Evolutionary conservation across 164 flowering plant species (phyloP), one percentile per base, ranked within the genome.

Genomic region (Paratinospora sagittata): DNA sequence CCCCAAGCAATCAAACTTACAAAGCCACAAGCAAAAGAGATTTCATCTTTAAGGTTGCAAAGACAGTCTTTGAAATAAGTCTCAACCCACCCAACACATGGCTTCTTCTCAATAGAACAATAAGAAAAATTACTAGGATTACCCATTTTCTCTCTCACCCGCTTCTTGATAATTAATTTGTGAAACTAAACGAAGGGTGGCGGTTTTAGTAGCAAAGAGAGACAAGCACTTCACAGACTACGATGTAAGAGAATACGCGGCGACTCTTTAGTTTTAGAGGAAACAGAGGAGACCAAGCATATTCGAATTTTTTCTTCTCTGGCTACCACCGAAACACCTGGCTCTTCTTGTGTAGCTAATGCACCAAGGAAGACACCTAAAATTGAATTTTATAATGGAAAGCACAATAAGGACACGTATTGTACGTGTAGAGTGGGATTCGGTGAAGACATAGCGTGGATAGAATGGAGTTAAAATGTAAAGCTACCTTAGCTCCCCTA

Each of bases 1-100:
- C 86, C 98, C 98, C 98, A 91, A 55, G 87, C 82, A 13, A 89
- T 65, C 0, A 93, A 75, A 72, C 98, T 89, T 0, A 84, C 58
- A 0, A 93, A 17, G 0, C 95, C 97, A 21, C 84, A 83, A 0
- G 66, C 83, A 30, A 93, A 93, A 0, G 97, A 91, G 43, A 89
- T 17, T 6, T 87, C 85, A 63, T 93, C 97, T 3, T 65, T 84
- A 4, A 77, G 52, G 43, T 86, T 88, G 85, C 98, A 93, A 0
- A 93, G 84, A 41, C 98, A 93, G 62, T 93, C 98, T 45, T 82
- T 77, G 83, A 93, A 88, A 66, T 83, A 85, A 36, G 26, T 82
- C 66, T 86, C 77, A 0, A 82, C 91, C 98, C 98, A 93, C 0
- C 70, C 52, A 33, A 88, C 80, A 66, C 97, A 93, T 0, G 86